Base-by-base conservation (phyloP, 257 asterid species). In the Ocimum tenuiflorum region DNA sequence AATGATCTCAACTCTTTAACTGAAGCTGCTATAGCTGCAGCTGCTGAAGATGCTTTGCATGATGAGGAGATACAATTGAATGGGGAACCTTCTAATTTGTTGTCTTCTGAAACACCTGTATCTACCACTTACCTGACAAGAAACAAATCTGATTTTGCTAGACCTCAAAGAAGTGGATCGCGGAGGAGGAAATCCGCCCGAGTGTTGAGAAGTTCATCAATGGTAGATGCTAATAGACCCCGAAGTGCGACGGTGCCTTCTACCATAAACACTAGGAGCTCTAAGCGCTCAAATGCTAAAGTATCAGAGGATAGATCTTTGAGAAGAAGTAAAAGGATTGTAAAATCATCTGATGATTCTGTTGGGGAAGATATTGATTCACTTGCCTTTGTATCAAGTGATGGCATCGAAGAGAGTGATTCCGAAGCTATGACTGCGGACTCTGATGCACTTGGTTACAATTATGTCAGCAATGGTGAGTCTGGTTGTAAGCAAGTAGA, bases 381-480 rank as follows among this genome's bases (percentile, higher is more conserved):
- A 15, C 81, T 79, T 65, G 84, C 79, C 69, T 74, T 69, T 73
- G 77, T 65, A 76, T 83, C 87, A 41, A 86, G 85, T 79, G 78
- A 75, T 61, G 79, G 87, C 60, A 60, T 67, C 53, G 97, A 81
- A 52, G 91, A 81, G 69, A 82, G 83, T 78, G 84, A 78, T 74
- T 81, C 95, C 13, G 96, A 75, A 79, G 77, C 77, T 48, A 77
- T 79, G 72, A 76, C 90, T 5, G 81, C 73, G 6, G 91, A 87
- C 71, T 85, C 95, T 70, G 95, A 84, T 54, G 73, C 80, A 13
- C 79, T 38, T 51, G 78, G 91, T 77, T 64, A 76, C 36, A 80
- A 86, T 68, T 87, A 82, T 38, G 86, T 85, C 70, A 78, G 83
- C 81, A 77, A 85, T 47, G 76, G 77, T 18, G 91, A 85, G 51